Percentiles rank a stretch among this genome's conserved stretches.
Evolutionary conservation across 1,284 basidiomycete species (phyloP).

Genomic region (Leccinum fallax): DNA sequence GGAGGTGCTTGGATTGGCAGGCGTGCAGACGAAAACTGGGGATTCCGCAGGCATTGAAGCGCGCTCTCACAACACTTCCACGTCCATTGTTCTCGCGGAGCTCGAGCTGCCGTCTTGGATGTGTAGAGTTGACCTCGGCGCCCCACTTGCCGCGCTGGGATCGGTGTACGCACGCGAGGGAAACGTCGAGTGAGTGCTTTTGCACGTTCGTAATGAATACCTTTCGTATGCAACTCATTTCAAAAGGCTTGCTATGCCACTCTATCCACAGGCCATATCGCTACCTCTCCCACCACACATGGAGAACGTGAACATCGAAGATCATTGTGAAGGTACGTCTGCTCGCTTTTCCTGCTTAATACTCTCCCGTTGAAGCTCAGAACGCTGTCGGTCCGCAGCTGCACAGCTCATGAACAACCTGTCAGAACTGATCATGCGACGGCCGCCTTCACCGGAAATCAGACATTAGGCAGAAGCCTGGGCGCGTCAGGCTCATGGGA

Average conservation of each 20-base stretch:
- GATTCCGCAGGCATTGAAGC: background rate
- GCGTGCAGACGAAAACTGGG: constrained; percentile 15
- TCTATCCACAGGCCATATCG: constrained; percentile 67
- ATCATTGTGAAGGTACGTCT: constrained; percentile 59
- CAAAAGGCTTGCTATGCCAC: constrained; percentile 60
- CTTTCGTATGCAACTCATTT: background rate
- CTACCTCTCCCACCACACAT: constrained; percentile 59
- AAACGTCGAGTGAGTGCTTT: constrained; percentile 56
- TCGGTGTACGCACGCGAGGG: constrained; percentile 61
- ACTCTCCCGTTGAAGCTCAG: background rate
- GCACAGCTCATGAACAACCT: constrained; percentile 73
- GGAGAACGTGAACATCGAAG: constrained; percentile 42
- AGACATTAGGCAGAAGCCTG: constrained; percentile 61
- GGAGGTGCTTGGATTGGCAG: constrained; percentile 50
- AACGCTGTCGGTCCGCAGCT: constrained; percentile 39
- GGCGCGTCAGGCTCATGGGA: constrained; percentile 56
- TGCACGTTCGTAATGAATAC: background rate
- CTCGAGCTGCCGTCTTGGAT: constrained; percentile 68
- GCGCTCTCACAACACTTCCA: background rate
- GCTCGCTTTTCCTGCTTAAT: background rate
- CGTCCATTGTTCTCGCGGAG: constrained; percentile 43
- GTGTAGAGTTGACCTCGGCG: constrained; percentile 58
- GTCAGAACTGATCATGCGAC: constrained; percentile 57
- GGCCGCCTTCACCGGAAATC: constrained; percentile 46
- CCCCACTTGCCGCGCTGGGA: constrained; percentile 69